These are phyloP conservation scores for Trichoderma endophyticum DNA, from an alignment of 2,329 filamentous ascomycete genomes.

Conservation along the genomic window DNA sequence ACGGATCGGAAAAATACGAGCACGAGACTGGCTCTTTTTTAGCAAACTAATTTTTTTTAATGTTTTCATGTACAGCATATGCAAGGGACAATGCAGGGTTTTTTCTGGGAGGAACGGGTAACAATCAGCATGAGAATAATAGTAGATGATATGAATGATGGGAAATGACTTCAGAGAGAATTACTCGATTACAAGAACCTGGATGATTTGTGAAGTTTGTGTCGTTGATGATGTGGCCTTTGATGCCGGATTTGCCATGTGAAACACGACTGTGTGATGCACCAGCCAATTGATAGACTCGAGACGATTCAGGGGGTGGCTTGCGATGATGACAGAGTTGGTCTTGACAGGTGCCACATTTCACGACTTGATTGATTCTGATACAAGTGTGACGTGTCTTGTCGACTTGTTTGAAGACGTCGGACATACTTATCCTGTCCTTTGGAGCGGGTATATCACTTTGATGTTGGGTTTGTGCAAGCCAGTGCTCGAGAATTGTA, in stretches of 20 bases:
- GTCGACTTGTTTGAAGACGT: not conserved
- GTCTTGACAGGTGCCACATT: not conserved
- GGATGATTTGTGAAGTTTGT: not conserved
- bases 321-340: not conserved
- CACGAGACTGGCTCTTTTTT: constrained; percentile 12
- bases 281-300: not conserved
- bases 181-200: not conserved
- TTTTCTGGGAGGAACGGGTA: constrained; percentile 17
- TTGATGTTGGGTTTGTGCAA: not conserved
- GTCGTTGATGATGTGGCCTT: not conserved
- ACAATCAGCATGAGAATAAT: constrained; percentile 19
- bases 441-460: not conserved
- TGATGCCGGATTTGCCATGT: not conserved
- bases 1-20: not conserved
- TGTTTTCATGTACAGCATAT: constrained; percentile 23
- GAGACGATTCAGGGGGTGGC: not conserved
- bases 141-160: constrained; percentile 14
- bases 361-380: not conserved
- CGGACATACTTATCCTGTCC: not conserved
- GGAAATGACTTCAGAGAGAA: not conserved
- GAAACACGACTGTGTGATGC: not conserved
- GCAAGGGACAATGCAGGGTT: constrained; percentile 19
- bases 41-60: constrained; percentile 15
- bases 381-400: not conserved
- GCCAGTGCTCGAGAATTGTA: not conserved